phyloP scores from a whole-genome alignment of 164 flowering plant genomes.

The Sedum album region DNA sequence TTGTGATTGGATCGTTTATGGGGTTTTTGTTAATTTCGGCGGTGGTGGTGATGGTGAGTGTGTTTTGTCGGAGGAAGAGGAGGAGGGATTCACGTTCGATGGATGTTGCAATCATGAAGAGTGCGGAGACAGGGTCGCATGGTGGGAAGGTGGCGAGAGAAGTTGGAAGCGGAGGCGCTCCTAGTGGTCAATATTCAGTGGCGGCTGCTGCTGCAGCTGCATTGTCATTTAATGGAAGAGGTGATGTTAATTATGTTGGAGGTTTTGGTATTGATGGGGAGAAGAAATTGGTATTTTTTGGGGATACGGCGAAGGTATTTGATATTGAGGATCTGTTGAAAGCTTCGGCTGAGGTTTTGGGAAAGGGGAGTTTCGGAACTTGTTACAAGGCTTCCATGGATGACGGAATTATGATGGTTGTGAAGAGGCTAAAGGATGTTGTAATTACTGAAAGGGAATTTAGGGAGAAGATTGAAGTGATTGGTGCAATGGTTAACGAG shows the following conservation, averaged over 20 bases:
- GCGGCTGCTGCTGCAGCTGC: neutral
- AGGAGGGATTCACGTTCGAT: neutral
- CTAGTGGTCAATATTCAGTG: neutral
- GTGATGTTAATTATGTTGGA: neutral
- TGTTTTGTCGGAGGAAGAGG: neutral
- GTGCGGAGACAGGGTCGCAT: neutral
- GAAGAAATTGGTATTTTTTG: slow-evolving; percentile 45
- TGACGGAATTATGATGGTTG: slow-evolving; percentile 51
- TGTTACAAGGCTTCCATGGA: slow-evolving; percentile 66
- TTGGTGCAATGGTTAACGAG: slow-evolving; percentile 59
- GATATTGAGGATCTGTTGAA: slow-evolving; percentile 18
- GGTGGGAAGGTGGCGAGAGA: neutral
- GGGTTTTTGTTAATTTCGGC: neutral
- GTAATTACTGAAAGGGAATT: slow-evolving; percentile 57
- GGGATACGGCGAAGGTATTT: slow-evolving; percentile 27
- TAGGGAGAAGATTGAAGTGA: slow-evolving; percentile 57
- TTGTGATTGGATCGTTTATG: neutral
- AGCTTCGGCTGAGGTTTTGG: slow-evolving; percentile 81
- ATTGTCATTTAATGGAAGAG: neutral
- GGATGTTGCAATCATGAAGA: neutral
- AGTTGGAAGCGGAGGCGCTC: neutral
- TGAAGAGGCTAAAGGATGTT: slow-evolving; percentile 87
- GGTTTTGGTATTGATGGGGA: neutral
- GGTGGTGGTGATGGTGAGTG: neutral
- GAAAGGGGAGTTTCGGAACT: slow-evolving; percentile 36